Base-by-base conservation (phyloP, 2,329 filamentous ascomycete species). In the Fusarium napiforme region DNA sequence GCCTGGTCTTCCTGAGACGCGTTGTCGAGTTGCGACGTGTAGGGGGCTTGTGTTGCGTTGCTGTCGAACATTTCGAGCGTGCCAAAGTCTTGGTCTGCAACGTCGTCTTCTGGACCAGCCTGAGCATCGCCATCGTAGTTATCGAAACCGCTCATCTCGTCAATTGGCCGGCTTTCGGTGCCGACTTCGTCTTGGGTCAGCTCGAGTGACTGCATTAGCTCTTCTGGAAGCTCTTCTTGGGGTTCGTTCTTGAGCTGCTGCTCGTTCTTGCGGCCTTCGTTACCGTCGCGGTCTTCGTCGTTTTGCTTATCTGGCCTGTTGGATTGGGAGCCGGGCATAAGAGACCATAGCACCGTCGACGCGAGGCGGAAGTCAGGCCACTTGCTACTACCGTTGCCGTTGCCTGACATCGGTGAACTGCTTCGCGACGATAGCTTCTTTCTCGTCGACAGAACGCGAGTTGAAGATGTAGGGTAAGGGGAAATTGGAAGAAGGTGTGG, bases 41-140 rank as follows among this genome's bases (percentile, higher is more conserved):
- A 79, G n/a, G 79, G 77, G 19, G 74, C 72, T 46, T 78, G 74
- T 49, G 78, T 74, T 53, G 78, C 71, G 70, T 81, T 83, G 75
- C 81, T 83, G 66, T 83, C 80, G 60, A 83, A 83, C 77, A 83
- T 81, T 53, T 83, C 80, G 57, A 83, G 78, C 30, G 79, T 61
- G 28, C 81, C 82, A 63, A 83, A 83, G 57, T 82, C 79, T 43
- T 72, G 73, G 47, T 82, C 80, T 26, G 75, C 72, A 30, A 66
- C 73, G 28, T 72, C 64, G 36, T 74, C 69, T 26, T 67, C 74
- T 32, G 75, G 68, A 19, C 79, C 71, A 26, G 56, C 56, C 34
- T 78, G 76, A 45, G 64, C 64, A 47, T 79, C 68, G 61, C 74
- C 72, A 30, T 73, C 72, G 47, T 77, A 79, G 60, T 65, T 72